A percentile compares a stretch with the other conserved stretches of the same genome.
Evolutionary conservation across 164 flowering plant genomes (phyloP).

Genomic region (Annona cherimola): DNA sequence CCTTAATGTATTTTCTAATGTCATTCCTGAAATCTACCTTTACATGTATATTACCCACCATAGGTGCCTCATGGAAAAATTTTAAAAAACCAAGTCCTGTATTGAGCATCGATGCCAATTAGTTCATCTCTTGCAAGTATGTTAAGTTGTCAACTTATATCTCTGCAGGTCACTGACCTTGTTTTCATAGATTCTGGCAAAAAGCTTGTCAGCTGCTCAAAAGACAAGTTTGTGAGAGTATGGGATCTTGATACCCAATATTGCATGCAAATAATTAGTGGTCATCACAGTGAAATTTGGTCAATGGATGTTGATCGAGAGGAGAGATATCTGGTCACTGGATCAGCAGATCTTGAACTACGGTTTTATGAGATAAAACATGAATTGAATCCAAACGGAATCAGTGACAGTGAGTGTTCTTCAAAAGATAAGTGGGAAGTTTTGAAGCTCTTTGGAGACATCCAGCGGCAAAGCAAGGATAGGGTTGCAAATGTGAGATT

Average conservation of each 20-base stretch:
- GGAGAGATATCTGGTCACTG: constrained; percentile 75
- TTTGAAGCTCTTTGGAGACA: constrained; percentile 73
- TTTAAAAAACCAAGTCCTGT: no score
- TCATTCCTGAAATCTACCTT: no score
- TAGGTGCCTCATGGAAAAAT: background rate
- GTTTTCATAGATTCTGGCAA: constrained; percentile 80
- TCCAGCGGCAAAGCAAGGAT: constrained; percentile 71
- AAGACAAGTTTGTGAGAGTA: constrained; percentile 87
- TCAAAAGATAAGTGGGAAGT: constrained; percentile 62
- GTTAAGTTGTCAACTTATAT: background rate
- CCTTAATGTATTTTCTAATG: no score
- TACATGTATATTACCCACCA: no score
- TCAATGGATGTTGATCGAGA: constrained; percentile 73
- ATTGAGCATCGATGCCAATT: background rate
- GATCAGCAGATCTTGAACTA: constrained; percentile 85
- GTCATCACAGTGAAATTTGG: constrained; percentile 99
- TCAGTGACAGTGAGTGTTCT: constrained; percentile 21
- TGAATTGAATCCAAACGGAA: constrained; percentile 32
- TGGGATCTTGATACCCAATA: constrained; percentile 97
- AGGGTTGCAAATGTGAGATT: constrained; percentile 83
- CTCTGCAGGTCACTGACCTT: constrained; percentile 81
- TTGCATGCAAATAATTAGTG: constrained; percentile 88
- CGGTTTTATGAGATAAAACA: constrained; percentile 60
- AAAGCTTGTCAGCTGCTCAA: constrained; percentile 87
- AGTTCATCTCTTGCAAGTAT: background rate